These are phyloP conservation scores for Phylloporus sp. DNA, from an alignment of 768 basidiomycete genomes.

Conservation along the genomic window DNA sequence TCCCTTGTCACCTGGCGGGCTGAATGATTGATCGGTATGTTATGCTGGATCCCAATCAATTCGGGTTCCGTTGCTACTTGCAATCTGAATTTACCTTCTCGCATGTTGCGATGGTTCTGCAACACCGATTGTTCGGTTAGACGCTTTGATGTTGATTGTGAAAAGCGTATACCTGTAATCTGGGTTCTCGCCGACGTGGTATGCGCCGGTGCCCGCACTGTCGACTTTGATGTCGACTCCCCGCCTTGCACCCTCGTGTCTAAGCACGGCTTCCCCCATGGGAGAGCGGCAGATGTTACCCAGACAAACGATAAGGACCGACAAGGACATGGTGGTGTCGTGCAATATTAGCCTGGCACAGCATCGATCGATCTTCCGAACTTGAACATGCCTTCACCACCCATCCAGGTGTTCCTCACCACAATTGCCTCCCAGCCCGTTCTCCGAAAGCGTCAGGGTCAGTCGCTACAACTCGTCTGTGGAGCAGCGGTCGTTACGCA, in stretches of 20 bases:
- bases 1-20: slow-evolving; percentile 59
- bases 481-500: background rate
- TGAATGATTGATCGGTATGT: slow-evolving; percentile 61
- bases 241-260: slow-evolving; percentile 59
- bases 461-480: slow-evolving; percentile 1
- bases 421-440: slow-evolving; percentile 80
- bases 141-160: background rate
- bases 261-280: slow-evolving; percentile 87
- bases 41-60: slow-evolving; percentile 44
- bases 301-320: slow-evolving; percentile 72
- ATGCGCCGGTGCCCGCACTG: slow-evolving; percentile 80
- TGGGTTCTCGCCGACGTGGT: slow-evolving; percentile 80
- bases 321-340: slow-evolving; percentile 38
- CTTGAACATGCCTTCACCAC: slow-evolving; percentile 78
- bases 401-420: slow-evolving; percentile 77
- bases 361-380: slow-evolving; percentile 7
- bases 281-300: slow-evolving; percentile 89
- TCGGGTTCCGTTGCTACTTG: background rate
- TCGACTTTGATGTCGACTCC: slow-evolving; percentile 68
- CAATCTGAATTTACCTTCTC: slow-evolving; percentile 45
- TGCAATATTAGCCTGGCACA: background rate
- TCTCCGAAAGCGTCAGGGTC: slow-evolving; percentile 77
- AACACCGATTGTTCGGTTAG: background rate
- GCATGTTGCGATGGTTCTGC: slow-evolving; percentile 67
- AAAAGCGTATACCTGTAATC: slow-evolving; percentile 59